Conservation (phyloP, 106 monocot species). For the Dendrobium chrysotoxum region DNA sequence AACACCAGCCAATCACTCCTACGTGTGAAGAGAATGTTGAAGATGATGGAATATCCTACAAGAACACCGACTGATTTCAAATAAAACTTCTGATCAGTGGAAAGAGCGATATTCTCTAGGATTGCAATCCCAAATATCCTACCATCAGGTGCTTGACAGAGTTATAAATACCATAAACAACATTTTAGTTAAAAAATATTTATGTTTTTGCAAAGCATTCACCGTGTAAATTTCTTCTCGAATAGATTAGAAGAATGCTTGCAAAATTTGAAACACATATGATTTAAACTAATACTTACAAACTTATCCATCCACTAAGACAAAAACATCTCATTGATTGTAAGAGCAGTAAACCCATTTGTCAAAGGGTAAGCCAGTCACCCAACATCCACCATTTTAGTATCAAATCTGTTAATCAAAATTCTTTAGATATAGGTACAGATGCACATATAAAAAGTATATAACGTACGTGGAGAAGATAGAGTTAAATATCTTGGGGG, state of each 20-base stretch:
- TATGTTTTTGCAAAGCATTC: too few species aligned
- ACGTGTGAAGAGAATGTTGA: slow-evolving; percentile 52
- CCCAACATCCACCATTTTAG: slow-evolving; percentile 61
- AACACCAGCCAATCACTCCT: too few species aligned
- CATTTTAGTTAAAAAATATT: too few species aligned
- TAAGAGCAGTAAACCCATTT: slow-evolving; percentile 45
- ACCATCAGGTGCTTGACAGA: slow-evolving; percentile 23
- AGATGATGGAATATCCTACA: slow-evolving; percentile 48
- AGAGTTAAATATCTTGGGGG: too few species aligned
- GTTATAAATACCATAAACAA: neutral
- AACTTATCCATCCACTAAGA: slow-evolving; percentile 58
- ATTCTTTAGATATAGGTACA: neutral
- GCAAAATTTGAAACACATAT: neutral
- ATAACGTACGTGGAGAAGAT: neutral
- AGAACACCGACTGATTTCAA: slow-evolving; percentile 55
- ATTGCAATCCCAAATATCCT: slow-evolving; percentile 35
- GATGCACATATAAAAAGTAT: neutral
- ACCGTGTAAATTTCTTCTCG: too few species aligned
- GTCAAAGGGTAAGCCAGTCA: slow-evolving; percentile 60
- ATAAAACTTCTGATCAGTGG: slow-evolving; percentile 36
- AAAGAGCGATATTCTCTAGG: slow-evolving; percentile 23
- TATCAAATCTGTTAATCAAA: slow-evolving; percentile 30
- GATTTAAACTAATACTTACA: slow-evolving; percentile 20
- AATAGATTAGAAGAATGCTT: too few species aligned
- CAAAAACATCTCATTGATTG: slow-evolving; percentile 53